These are phyloP conservation scores for Syzygium grande DNA, from an alignment of 345 rosid genomes.

Conservation along the genomic window DNA sequence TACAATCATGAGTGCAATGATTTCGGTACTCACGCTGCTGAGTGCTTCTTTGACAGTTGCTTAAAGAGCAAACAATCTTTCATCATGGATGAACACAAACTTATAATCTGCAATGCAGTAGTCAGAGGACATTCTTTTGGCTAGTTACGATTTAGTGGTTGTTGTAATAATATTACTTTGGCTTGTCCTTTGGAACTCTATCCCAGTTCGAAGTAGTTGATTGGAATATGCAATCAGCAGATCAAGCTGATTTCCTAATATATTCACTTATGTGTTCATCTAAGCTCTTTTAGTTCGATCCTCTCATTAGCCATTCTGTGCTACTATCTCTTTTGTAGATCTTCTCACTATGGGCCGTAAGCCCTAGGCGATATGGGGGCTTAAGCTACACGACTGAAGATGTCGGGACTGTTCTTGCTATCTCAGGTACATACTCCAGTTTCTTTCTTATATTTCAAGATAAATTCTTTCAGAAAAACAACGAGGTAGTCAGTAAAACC, in stretches of 20 bases:
- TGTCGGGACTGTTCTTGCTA: constrained; percentile 72
- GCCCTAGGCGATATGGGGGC: constrained; percentile 67
- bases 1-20: neutral
- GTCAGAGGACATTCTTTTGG: neutral
- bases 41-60: neutral
- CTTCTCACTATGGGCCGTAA: constrained; percentile 86
- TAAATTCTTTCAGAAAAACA: neutral
- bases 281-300: neutral
- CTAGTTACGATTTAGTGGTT: neutral
- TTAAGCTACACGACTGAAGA: constrained; percentile 49
- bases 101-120: neutral
- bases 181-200: neutral
- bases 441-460: neutral
- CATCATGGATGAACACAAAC: neutral
- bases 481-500: neutral
- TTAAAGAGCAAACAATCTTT: neutral
- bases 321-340: constrained; percentile 24
- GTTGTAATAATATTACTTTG: neutral
- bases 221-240: neutral
- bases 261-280: neutral
- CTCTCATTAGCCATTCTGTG: neutral
- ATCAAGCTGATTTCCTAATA: neutral
- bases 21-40: neutral
- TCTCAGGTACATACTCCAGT: constrained; percentile 40
- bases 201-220: neutral